Evolutionary conservation across 2,329 filamentous ascomycete genomes (phyloP).

Genomic region (Delphinella strobiligena): DNA sequence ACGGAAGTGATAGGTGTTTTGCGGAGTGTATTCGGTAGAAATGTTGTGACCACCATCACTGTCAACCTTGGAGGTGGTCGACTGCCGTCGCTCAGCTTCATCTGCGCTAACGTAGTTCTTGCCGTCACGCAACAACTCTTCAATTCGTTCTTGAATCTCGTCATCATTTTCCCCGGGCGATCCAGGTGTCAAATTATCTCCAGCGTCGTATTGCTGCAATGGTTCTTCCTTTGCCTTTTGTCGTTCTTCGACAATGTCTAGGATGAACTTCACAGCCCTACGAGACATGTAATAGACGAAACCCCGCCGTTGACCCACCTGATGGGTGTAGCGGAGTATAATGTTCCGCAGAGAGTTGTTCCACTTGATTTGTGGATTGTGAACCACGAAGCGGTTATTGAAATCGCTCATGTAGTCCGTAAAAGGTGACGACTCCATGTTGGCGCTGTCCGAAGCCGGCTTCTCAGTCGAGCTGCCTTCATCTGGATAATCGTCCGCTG

Average conservation of each 20-base stretch:
- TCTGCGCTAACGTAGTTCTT: slow-evolving; percentile 69
- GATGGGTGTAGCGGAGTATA: slow-evolving; percentile 91
- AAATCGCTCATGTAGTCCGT: slow-evolving; percentile 72
- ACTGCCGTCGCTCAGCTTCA: slow-evolving; percentile 26
- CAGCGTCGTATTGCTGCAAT: too few species aligned
- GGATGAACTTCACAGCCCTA: slow-evolving; percentile 90
- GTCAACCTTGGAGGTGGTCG: background rate
- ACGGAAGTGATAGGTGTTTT: slow-evolving; percentile 88
- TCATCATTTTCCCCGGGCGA: slow-evolving; percentile 39
- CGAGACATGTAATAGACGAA: slow-evolving; percentile 98
- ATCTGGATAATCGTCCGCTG: slow-evolving; percentile 26
- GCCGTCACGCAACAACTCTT: slow-evolving; percentile 72
- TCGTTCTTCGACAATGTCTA: slow-evolving; percentile 95
- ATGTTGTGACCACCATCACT: slow-evolving; percentile 56
- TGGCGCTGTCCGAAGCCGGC: slow-evolving; percentile 25
- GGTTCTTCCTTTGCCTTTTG: slow-evolving; percentile 63
- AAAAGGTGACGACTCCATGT: slow-evolving; percentile 30
- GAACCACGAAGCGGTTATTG: slow-evolving; percentile 95
- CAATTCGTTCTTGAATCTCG: slow-evolving; percentile 73
- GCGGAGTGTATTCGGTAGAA: slow-evolving; percentile 73
- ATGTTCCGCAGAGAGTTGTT: slow-evolving; percentile 94
- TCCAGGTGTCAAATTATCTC: too few species aligned
- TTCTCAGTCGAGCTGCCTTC: slow-evolving; percentile 39
- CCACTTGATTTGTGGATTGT: slow-evolving; percentile 97
- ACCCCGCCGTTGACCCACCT: slow-evolving; percentile 87